These are phyloP conservation scores for Passiflora organensis DNA, from an alignment of 345 rosid species.

Conservation along the genomic window DNA sequence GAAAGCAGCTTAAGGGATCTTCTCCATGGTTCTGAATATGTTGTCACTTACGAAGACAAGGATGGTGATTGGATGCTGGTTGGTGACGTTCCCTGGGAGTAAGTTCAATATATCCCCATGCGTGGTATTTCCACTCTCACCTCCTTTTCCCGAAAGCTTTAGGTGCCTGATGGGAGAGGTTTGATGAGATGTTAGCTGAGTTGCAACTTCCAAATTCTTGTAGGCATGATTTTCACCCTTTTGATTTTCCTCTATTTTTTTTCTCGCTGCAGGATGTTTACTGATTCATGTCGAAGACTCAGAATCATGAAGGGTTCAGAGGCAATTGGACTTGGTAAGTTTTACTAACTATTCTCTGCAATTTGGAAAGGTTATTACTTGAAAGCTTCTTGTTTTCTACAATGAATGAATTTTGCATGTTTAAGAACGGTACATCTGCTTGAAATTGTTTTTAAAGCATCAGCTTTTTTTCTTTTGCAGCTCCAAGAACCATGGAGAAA, in stretches of 20 bases:
- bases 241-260: conserved; percentile 4
- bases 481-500: conserved; percentile 51
- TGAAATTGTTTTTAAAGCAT: no score
- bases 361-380: neutral
- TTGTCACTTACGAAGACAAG: conserved; percentile 30
- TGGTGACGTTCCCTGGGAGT: conserved; percentile 34
- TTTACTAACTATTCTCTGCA: neutral
- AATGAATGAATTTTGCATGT: no score
- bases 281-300: conserved; percentile 20
- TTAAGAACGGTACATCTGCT: no score
- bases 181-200: no score
- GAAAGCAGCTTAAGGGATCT: conserved; percentile 39
- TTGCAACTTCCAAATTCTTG: no score
- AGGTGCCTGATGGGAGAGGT: no score
- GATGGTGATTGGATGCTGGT: conserved; percentile 33
- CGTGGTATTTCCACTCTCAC: no score
- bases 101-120: conserved; percentile 12
- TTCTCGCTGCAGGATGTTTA: conserved; percentile 22
- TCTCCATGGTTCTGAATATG: conserved; percentile 37
- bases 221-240: neutral
- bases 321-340: conserved; percentile 34
- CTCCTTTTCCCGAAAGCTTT: no score
- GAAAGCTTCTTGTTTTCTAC: neutral
- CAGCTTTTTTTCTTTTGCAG: conserved; percentile 32
- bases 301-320: conserved; percentile 35